phyloP scores from a whole-genome alignment of 2,329 filamentous ascomycete species.

The Coniosporium tulheliwenetii region DNA sequence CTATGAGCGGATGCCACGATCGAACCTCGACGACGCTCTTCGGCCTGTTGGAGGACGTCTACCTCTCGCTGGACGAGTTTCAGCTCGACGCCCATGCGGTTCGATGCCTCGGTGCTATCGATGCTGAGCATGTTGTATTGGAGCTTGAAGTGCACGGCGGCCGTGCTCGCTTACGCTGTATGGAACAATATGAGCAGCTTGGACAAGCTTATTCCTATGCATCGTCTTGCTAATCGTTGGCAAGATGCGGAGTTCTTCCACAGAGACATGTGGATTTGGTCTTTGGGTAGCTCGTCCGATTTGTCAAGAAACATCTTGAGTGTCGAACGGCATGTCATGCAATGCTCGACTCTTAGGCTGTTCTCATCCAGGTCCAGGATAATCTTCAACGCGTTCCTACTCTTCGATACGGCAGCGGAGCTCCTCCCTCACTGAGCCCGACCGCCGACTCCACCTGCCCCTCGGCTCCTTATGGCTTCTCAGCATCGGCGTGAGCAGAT shows the following conservation, averaged over 20 bases:
- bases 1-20: conserved; percentile 31
- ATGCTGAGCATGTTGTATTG: conserved; percentile 75
- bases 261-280: conserved; percentile 36
- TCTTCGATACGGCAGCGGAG: no score
- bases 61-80: conserved; percentile 83
- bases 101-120: conserved; percentile 70
- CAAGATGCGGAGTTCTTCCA: conserved; percentile 38
- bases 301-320: no score
- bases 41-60: conserved; percentile 62
- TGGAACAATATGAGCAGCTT: no score
- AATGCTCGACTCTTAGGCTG: no score
- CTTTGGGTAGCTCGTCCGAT: no score
- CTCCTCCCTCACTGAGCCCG: no score
- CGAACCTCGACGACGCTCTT: conserved; percentile 48
- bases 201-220: conserved; percentile 45
- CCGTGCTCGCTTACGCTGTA: conserved; percentile 71
- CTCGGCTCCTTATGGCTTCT: no score
- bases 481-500: conserved; percentile 23
- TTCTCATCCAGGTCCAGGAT: no score
- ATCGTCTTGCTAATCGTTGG: conserved; percentile 33
- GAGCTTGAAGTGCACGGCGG: conserved; percentile 77
- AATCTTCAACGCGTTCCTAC: no score
- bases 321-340: no score
- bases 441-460: no score
- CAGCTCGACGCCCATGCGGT: conserved; percentile 79